Conservation (phyloP, 2,329 filamentous ascomycete genomes). For the Fusarium musae region DNA sequence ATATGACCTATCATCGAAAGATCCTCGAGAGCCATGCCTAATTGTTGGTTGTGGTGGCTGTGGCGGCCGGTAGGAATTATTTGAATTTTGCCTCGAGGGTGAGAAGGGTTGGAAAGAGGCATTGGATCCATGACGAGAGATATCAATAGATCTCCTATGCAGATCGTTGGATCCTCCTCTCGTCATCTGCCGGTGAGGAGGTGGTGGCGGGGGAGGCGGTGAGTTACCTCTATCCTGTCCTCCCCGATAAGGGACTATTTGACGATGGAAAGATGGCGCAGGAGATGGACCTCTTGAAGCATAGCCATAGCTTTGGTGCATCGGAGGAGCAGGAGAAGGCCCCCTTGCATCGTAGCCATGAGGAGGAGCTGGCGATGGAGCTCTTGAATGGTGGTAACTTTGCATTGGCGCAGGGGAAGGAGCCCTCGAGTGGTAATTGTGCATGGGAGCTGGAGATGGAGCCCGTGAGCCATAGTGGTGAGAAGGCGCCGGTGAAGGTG, state of each 20-base stretch:
- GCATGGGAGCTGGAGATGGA: slow-evolving; percentile 42
- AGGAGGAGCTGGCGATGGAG: slow-evolving; percentile 43
- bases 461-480: slow-evolving; percentile 47
- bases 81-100: slow-evolving; percentile 53
- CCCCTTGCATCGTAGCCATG: slow-evolving; percentile 50
- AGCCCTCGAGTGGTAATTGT: slow-evolving; percentile 22
- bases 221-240: slow-evolving; percentile 59
- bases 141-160: slow-evolving; percentile 47
- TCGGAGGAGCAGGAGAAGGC: slow-evolving; percentile 43
- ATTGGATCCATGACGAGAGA: slow-evolving; percentile 51
- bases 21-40: slow-evolving; percentile 37
- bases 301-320: slow-evolving; percentile 47
- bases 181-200: slow-evolving; percentile 78
- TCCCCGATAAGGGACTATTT: slow-evolving; percentile 38
- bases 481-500: slow-evolving; percentile 50
- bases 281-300: slow-evolving; percentile 52
- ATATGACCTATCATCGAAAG: slow-evolving; percentile 50
- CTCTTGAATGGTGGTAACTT: slow-evolving; percentile 43
- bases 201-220: slow-evolving; percentile 84
- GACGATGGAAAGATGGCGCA: slow-evolving; percentile 48
- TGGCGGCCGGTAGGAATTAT: slow-evolving; percentile 49
- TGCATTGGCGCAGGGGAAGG: slow-evolving; percentile 36
- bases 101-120: slow-evolving; percentile 47
- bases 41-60: slow-evolving; percentile 29
- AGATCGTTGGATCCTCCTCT: slow-evolving; percentile 52